Conservation (phyloP, 2,329 filamentous ascomycete genomes). For the Ascocoryne sarcoides region DNA sequence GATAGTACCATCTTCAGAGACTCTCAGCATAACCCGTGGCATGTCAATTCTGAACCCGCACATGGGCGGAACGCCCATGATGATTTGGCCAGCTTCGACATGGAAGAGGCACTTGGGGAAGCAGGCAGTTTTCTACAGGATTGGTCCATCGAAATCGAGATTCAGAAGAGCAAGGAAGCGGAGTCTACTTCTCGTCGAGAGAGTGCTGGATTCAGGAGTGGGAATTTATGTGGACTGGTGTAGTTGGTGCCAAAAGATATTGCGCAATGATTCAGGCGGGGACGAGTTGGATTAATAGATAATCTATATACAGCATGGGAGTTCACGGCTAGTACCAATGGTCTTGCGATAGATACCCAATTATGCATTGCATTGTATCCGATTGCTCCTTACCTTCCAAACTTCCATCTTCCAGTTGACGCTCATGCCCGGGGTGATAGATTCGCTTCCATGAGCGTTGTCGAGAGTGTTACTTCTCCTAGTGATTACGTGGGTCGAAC, state of each 20-base stretch:
- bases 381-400: too few species aligned
- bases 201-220: neutral
- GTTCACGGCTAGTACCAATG: neutral
- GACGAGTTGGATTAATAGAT: neutral
- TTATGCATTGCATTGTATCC: too few species aligned
- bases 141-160: conserved; percentile 33
- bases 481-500: too few species aligned
- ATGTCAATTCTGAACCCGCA: neutral
- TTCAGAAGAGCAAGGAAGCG: conserved; percentile 19
- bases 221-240: neutral
- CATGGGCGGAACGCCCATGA: neutral
- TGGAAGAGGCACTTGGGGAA: conserved; percentile 24
- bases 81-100: conserved; percentile 10
- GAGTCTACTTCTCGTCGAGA: neutral
- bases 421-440: too few species aligned
- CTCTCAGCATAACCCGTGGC: neutral
- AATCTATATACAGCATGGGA: neutral
- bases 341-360: neutral
- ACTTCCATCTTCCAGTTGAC: too few species aligned
- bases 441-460: too few species aligned
- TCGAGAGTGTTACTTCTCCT: too few species aligned
- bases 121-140: conserved; percentile 25
- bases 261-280: neutral
- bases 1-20: conserved; percentile 11
- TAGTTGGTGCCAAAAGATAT: neutral